Percentiles rank a stretch among this genome's conserved stretches.
These are phyloP conservation scores for Eragrostis tef DNA, from an alignment of 202 grass and related monocot species.

Conservation along the genomic window DNA sequence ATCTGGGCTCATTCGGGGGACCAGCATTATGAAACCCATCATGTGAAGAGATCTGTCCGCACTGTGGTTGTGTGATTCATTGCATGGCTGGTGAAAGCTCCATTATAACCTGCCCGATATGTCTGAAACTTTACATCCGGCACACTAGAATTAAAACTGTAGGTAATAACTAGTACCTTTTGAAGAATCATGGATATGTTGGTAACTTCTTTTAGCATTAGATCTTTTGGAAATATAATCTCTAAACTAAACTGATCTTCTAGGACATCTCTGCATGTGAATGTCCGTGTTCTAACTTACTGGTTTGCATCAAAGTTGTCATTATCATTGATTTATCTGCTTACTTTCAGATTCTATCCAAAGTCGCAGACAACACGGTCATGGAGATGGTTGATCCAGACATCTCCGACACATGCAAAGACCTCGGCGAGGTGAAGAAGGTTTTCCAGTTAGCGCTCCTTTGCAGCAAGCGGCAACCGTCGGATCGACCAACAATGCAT, in stretches of 20 bases:
- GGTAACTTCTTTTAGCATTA: conserved; percentile 33
- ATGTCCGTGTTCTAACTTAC: not conserved
- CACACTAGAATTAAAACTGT: conserved; percentile 22
- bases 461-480: conserved; percentile 78
- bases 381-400: conserved; percentile 87
- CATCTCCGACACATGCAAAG: conserved; percentile 68
- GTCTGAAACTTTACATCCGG: conserved; percentile 32
- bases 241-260: not conserved
- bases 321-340: conserved; percentile 33
- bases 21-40: conserved; percentile 60
- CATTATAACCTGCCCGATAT: conserved; percentile 58
- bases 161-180: conserved; percentile 3
- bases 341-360: conserved; percentile 71
- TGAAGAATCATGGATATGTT: conserved; percentile 2
- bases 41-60: conserved; percentile 62
- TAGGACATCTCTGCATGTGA: not conserved
- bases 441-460: conserved; percentile 87
- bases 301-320: not conserved
- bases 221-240: not conserved
- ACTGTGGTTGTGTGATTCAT: conserved; percentile 54
- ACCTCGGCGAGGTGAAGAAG: conserved; percentile 78
- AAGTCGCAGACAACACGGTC: conserved; percentile 69
- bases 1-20: conserved; percentile 48
- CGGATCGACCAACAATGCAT: conserved; percentile 89
- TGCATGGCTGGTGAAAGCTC: conserved; percentile 60